A percentile compares a stretch with the other conserved stretches of the same genome.
Evolutionary conservation across 768 basidiomycete genomes (phyloP).

Genomic region (Termitomyces sp.): DNA sequence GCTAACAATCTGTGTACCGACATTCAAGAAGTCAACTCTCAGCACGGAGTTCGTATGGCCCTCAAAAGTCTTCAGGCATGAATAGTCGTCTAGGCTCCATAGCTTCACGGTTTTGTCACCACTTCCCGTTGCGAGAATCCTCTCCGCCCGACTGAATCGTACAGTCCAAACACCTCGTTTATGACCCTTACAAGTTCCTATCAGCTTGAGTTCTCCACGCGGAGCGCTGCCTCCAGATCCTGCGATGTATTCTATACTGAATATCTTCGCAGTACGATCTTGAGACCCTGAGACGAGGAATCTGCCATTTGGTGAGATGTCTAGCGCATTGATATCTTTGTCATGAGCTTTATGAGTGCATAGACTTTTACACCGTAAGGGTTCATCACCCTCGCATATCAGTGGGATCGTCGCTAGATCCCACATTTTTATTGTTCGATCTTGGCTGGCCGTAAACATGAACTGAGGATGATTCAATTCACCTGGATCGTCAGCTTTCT

Average conservation of each 20-base stretch:
- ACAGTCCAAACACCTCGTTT: conserved; percentile 96
- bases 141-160: conserved; percentile 79
- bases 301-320: conserved; percentile 85
- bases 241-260: conserved; percentile 59
- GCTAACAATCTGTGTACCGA: conserved; percentile 83
- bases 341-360: conserved; percentile 91
- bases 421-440: conserved; percentile 99
- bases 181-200: conserved; percentile 93
- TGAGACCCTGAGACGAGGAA: conserved; percentile 93
- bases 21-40: conserved; percentile 84
- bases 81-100: conserved; percentile 92
- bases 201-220: conserved; percentile 65
- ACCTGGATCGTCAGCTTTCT: conserved; percentile 33
- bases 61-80: conserved; percentile 95
- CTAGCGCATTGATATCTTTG: conserved; percentile 97
- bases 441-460: conserved; percentile 94
- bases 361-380: conserved; percentile 65
- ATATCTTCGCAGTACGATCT: conserved; percentile 92
- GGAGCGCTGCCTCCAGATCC: conserved; percentile 38
- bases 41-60: conserved; percentile 97
- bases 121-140: conserved; percentile 87
- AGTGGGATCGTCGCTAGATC: conserved; percentile 60
- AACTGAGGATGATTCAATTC: conserved; percentile 44
- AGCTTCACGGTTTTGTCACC: conserved; percentile 93
- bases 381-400: conserved; percentile 21